Evolutionary conservation across 2,329 filamentous ascomycete species (phyloP).

Genomic region (Calonectria fujianensis): DNA sequence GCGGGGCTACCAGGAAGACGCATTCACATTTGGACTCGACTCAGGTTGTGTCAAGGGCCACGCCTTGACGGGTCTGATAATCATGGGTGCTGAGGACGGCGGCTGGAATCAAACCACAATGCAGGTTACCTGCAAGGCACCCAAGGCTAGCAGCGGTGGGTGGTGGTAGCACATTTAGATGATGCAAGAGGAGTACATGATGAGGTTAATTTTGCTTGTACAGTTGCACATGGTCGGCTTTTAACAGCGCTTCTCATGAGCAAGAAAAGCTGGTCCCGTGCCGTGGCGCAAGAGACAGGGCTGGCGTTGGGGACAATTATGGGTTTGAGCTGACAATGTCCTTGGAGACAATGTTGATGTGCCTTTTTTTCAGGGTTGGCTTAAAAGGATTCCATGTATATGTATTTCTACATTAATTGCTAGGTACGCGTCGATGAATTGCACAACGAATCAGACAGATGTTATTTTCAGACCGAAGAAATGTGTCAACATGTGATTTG

Average conservation of each 20-base stretch:
- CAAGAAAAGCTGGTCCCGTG: neutral
- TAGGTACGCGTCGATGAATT: slow-evolving; percentile 11
- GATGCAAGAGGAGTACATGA: neutral
- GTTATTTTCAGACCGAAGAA: too few species aligned
- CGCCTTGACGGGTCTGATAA: slow-evolving; percentile 84
- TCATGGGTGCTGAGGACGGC: slow-evolving; percentile 70
- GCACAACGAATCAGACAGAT: neutral
- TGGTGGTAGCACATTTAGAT: slow-evolving; percentile 44
- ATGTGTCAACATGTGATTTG: neutral
- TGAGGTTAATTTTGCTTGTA: slow-evolving; percentile 15
- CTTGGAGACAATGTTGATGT: neutral
- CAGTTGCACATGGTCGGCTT: slow-evolving; percentile 5
- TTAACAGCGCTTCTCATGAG: neutral
- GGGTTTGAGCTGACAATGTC: slow-evolving; percentile 8
- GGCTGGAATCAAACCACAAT: slow-evolving; percentile 62
- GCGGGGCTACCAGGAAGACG: slow-evolving; percentile 75
- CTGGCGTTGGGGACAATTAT: slow-evolving; percentile 25
- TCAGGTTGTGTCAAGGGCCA: slow-evolving; percentile 87
- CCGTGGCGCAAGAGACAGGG: neutral
- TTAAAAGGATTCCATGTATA: slow-evolving; percentile 16
- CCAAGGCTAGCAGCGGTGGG: slow-evolving; percentile 42
- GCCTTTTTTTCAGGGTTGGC: neutral
- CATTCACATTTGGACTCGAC: slow-evolving; percentile 90
- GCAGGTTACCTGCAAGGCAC: slow-evolving; percentile 64
- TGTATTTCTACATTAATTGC: slow-evolving; percentile 24